Percentiles rank a stretch among this genome's conserved stretches.
Evolutionary conservation across 345 rosid genomes (phyloP).

Genomic region (Eucalyptus rudis): DNA sequence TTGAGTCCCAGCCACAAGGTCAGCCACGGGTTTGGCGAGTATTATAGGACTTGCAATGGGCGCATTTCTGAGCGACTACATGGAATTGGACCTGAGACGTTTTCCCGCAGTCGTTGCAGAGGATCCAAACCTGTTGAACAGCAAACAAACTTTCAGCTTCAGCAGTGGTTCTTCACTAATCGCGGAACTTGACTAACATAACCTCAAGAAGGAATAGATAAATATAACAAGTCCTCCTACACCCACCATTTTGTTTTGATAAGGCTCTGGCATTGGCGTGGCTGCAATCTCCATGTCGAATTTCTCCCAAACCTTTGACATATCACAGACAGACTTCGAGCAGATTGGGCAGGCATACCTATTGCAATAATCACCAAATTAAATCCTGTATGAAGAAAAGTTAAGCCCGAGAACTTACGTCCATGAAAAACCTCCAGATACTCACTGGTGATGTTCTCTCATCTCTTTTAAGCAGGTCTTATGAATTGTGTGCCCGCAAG

Average conservation of each 20-base stretch:
- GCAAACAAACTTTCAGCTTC: not conserved
- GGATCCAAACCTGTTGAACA: conserved; percentile 54
- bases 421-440: not conserved
- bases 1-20: not conserved
- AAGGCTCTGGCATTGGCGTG: conserved; percentile 74
- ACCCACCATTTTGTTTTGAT: conserved; percentile 44
- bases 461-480: conserved; percentile 67
- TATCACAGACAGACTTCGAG: conserved; percentile 82
- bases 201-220: not conserved
- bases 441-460: conserved; percentile 75
- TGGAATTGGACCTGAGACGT: conserved; percentile 53
- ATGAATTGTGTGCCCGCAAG: conserved; percentile 88
- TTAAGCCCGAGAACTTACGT: not conserved
- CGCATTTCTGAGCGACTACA: conserved; percentile 73
- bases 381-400: not conserved
- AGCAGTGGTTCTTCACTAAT: not conserved
- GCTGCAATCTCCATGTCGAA: conserved; percentile 70
- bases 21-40: conserved; percentile 55
- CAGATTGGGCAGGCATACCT: conserved; percentile 91
- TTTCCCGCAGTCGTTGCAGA: conserved; percentile 76
- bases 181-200: not conserved
- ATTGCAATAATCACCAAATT: not conserved
- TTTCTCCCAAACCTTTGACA: conserved; percentile 93
- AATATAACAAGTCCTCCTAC: not conserved
- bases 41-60: conserved; percentile 73